A percentile compares a stretch with the other conserved stretches of the same genome.
Conservation (phyloP, 768 basidiomycete species). For the Collybia mongolica region DNA sequence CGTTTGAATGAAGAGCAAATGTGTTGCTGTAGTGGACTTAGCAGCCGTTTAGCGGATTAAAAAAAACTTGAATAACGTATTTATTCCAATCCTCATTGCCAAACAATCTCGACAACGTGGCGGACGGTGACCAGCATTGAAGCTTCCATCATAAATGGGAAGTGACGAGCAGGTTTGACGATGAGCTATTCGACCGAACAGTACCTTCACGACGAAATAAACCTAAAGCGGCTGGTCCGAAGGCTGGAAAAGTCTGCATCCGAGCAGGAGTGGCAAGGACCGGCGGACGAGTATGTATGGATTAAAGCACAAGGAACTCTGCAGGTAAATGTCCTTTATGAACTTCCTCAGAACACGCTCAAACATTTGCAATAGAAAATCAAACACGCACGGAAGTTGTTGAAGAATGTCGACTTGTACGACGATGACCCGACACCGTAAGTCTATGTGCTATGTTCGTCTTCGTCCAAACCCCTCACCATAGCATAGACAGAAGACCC, state of each 20-base stretch:
- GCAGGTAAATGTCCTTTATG: constrained; percentile 42
- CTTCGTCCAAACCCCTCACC: neutral
- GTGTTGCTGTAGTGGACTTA: no score
- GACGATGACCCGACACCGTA: constrained; percentile 43
- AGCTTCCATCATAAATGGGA: no score
- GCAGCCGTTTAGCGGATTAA: no score
- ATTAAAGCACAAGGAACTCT: constrained; percentile 53
- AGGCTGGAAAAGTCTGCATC: constrained; percentile 56
- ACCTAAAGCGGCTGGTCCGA: constrained; percentile 59
- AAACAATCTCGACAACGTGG: no score
- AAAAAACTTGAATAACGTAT: no score
- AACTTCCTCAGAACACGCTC: neutral
- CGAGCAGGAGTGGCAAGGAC: constrained; percentile 35
- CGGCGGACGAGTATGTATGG: constrained; percentile 37
- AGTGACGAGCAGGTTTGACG: neutral
- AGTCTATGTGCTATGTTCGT: constrained; percentile 17
- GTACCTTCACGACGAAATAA: constrained; percentile 60
- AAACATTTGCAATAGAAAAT: constrained; percentile 32
- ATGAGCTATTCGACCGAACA: constrained; percentile 11
- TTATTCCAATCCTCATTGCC: no score
- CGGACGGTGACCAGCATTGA: no score
- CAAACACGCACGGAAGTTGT: constrained; percentile 53
- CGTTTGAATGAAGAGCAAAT: no score
- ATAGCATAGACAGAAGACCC: constrained; percentile 35
- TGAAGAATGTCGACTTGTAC: constrained; percentile 58